Evolutionary conservation across 495 filamentous ascomycete species (phyloP), one percentile per base, ranked within the genome.

Genomic region (Evansstolkia leycettana): DNA sequence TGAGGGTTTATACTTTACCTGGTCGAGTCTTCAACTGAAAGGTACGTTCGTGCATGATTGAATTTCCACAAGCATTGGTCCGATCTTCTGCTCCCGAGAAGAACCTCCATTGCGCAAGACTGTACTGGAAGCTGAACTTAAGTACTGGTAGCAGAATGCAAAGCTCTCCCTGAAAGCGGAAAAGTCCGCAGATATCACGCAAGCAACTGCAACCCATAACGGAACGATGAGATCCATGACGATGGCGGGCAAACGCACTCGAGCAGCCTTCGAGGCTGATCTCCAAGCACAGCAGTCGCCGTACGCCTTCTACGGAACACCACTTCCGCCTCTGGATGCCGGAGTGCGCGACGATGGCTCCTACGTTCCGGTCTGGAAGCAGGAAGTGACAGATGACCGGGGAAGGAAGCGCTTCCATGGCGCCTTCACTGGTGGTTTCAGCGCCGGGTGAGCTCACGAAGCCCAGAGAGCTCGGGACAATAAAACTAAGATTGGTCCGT

Each of bases 391-490:
- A 28, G 90, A 98, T 61, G 92, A 96, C 58, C 76, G 78, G 37
- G 90, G 90, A 16, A 72, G 85, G 46, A 92, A 93, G 58, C 75
- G 90, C 29, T 65, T 98, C 3, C 90, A 98, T 55, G 90, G 90
- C 41, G 90, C 90, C 44, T 98, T 98, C 48, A 96, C 88, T 11
- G 90, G 90, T 43, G 90, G 90, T 17, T 98, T 82, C 55, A 94
- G 86, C 62, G 92, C 90, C 60, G 90, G 90, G 81, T 87, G 75
- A 62, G 72, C 43, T 40, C 45, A 34, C 31, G 45, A 45, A 51
- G 23, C 36, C 42, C 42, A 25, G 39, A 38, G 42, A 47, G 33
- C 33, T 35, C 42, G 33, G 41, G 36, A 44, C 42, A 50, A 40
- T 39, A 43, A 33, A 44, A 52, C 64, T 43, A 64, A 46, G 34